phyloP scores from a whole-genome alignment of 108 stramenopile genomes.

The Discostella pseudostelligera region DNA sequence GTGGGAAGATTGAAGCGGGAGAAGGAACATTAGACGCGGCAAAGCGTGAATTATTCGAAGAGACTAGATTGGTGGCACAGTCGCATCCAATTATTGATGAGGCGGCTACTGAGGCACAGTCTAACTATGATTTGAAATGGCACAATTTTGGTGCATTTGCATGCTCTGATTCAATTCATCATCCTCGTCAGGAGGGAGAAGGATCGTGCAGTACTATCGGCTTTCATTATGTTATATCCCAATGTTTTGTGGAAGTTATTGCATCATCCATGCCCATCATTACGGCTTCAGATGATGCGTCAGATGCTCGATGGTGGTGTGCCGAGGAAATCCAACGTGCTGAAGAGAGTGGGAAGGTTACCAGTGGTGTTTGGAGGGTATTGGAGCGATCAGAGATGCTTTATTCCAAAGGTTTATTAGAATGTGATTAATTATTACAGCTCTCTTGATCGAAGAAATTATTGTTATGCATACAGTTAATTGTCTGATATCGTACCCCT shows the following conservation, averaged over 20 bases:
- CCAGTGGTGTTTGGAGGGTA: constrained; percentile 30
- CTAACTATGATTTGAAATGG: constrained; percentile 35
- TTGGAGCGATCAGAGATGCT: constrained; percentile 37
- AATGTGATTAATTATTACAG: constrained; percentile 12
- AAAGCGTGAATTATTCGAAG: constrained; percentile 61
- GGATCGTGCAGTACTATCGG: background rate
- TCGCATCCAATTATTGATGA: background rate
- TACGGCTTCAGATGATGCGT: constrained; percentile 47
- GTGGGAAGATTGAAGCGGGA: constrained; percentile 67
- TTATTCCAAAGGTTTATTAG: constrained; percentile 25
- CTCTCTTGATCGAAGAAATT: no score
- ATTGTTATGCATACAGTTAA: no score
- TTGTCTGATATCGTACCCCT: no score
- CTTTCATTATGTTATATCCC: constrained; percentile 47
- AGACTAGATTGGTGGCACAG: constrained; percentile 42
- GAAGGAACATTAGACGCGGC: constrained; percentile 58
- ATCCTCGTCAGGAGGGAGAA: background rate
- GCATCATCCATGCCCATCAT: constrained; percentile 14
- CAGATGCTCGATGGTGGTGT: constrained; percentile 46
- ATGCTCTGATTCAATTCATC: constrained; percentile 49
- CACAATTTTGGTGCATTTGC: constrained; percentile 39
- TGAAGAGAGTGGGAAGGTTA: constrained; percentile 25
- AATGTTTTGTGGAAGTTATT: constrained; percentile 40
- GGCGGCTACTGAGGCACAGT: background rate
- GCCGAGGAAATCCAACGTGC: constrained; percentile 32